Evolutionary conservation across 2,329 filamentous ascomycete species (phyloP), one percentile per base, ranked within the genome.

Genomic region (Dichotomopilus funicola): DNA sequence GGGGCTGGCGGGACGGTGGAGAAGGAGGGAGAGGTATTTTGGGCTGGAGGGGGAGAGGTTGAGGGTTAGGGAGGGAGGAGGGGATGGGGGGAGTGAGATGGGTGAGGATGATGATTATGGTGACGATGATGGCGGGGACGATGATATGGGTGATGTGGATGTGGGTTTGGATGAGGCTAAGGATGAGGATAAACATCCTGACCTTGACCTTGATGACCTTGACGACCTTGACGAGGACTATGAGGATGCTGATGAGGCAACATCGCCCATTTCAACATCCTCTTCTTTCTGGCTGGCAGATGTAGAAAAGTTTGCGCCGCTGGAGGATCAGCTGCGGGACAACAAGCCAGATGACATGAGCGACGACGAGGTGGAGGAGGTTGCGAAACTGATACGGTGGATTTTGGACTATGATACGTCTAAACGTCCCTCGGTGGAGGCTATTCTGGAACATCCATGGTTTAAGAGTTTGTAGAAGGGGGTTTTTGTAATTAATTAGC

Each of bases 271-370:
- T 2, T 27, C 19, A 27, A 27, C 10, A 13, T 51, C 40, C 11
- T 51, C 38, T 11, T 42, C 38, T 10, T 51, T 43, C 13, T 43
- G 31, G 38, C 31, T 43, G 35, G 49, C 40, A 34, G 33, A 50
- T 12, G 37, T 42, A n/a, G 19, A 38, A 11, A 7, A 12, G 37
- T 44, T 51, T 44, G 40, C n/a, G 8, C 40, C 49, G 12, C 40
- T 44, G 49, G 49, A 51, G 31, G 41, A 51, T 10, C 40, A 51
- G 40, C 49, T 51, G 34, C 49, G 40, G 41, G 40, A 51, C 8
- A 35, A 31, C 40, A 51, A 44, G 34, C 49, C 49, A 4, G 40
- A 51, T 12, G 49, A 44, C n/a, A 51, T 51, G 49, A 31, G 35
- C 19, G 49, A 44, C 13, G 40, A 35, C 19, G 49, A 51, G 31